Conservation (phyloP, 1,284 basidiomycete genomes). For the Caloboletus inedulis region DNA sequence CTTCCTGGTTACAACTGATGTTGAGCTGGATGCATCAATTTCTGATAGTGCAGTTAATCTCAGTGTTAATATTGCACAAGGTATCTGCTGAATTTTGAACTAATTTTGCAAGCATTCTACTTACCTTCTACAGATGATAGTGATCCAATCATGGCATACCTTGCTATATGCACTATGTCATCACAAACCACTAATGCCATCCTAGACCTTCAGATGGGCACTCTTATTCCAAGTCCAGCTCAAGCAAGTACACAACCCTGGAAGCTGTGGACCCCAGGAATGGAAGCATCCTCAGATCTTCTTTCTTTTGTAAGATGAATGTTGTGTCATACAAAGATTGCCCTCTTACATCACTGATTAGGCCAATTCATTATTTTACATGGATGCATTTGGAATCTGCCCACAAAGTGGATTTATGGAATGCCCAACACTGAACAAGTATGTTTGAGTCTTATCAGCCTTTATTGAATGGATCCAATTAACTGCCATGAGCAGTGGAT, state of each 20-base stretch:
- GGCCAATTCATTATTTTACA: fast-evolving
- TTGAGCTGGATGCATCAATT: constrained; percentile 1
- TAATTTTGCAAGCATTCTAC: neutral
- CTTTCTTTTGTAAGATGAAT: neutral
- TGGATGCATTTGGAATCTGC: neutral
- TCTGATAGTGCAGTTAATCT: neutral
- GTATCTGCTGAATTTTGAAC: neutral
- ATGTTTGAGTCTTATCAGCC: neutral
- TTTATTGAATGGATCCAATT: neutral
- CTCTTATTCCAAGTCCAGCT: neutral
- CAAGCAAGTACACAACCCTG: neutral
- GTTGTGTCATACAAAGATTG: neutral
- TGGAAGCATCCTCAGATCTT: no score
- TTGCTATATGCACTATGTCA: no score
- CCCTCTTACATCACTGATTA: neutral
- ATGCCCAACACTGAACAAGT: neutral
- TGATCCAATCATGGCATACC: no score
- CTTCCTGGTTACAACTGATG: constrained; percentile 1
- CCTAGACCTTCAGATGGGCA: neutral
- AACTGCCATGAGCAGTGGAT: neutral
- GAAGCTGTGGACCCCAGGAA: constrained; percentile 1
- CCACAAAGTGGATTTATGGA: neutral
- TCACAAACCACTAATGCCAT: neutral
- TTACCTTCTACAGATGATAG: neutral
- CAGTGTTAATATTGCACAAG: neutral